These are phyloP conservation scores for Hericium erinaceus DNA, from an alignment of 768 basidiomycete genomes.

Conservation along the genomic window DNA sequence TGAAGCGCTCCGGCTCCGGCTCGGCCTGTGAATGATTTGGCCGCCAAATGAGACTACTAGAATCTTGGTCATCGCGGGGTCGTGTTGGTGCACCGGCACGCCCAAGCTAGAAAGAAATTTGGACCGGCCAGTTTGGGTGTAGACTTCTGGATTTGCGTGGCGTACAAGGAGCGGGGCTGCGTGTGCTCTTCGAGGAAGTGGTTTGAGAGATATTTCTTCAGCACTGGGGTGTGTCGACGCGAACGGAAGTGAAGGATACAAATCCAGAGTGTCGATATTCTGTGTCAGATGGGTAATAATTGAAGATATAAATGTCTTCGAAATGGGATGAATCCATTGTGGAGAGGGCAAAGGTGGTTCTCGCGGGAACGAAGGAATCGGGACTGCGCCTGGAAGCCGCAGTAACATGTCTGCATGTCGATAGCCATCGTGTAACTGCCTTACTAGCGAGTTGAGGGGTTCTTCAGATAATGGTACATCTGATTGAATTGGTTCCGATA, in stretches of 20 bases:
- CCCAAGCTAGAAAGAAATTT: constrained; percentile 49
- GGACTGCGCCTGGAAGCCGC: constrained; percentile 63
- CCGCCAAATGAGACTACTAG: constrained; percentile 78
- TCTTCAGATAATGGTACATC: constrained; percentile 47
- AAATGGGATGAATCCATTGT: constrained; percentile 47
- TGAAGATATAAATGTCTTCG: constrained; percentile 36
- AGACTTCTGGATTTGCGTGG: constrained; percentile 38
- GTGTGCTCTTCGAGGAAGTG: constrained; percentile 30
- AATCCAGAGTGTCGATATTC: constrained; percentile 19
- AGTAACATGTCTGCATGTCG: constrained; percentile 62
- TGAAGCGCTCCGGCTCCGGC: constrained; percentile 23
- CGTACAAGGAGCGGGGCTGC: constrained; percentile 66
- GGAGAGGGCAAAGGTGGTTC: constrained; percentile 49
- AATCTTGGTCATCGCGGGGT: constrained; percentile 42
- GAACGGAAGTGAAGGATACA: constrained; percentile 38
- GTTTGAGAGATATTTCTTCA: constrained; percentile 8
- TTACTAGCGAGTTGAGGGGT: constrained; percentile 49
- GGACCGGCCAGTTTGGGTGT: constrained; percentile 44
- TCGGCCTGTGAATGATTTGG: constrained; percentile 57
- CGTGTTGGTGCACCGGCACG: constrained; percentile 42
- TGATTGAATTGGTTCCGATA: not conserved
- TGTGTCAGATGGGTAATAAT: constrained; percentile 34
- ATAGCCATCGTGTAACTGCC: constrained; percentile 58
- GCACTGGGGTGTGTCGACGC: constrained; percentile 7
- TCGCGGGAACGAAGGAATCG: constrained; percentile 60